Percentiles rank a stretch among this genome's conserved stretches.
Conservation (phyloP, 148 eudicot genomes). For the Rhododendron vialii region DNA sequence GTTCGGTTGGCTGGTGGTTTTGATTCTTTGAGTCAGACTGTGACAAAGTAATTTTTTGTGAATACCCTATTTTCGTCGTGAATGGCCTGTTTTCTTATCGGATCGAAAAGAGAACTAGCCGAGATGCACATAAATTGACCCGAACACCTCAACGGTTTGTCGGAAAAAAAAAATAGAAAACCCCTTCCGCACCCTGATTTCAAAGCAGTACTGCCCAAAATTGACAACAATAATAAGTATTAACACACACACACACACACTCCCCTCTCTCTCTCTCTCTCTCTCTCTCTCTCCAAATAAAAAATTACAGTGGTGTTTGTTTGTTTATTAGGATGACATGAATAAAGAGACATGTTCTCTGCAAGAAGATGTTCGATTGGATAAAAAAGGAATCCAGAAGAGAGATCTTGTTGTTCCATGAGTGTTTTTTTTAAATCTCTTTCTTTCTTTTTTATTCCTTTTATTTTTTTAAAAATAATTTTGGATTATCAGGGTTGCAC, state of each 20-base stretch:
- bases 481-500: conserved; percentile 42
- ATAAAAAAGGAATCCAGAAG: conserved; percentile 57
- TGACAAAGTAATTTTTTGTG: no score
- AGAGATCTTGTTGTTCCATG: conserved; percentile 55
- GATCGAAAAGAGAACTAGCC: background rate
- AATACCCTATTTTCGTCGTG: background rate
- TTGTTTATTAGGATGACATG: conserved; percentile 18
- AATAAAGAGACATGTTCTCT: conserved; percentile 60
- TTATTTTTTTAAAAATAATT: background rate
- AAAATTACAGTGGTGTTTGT: background rate
- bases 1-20: background rate
- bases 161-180: background rate
- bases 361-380: conserved; percentile 63
- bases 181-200: background rate
- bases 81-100: rapidly evolving
- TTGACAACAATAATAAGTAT: background rate
- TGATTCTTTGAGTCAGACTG: no score
- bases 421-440: background rate
- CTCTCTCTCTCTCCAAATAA: background rate
- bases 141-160: no score
- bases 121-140: rapidly evolving
- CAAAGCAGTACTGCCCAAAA: conserved; percentile 14
- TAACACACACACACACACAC: background rate
- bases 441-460: background rate
- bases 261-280: background rate